Evolutionary conservation across 768 basidiomycete species (phyloP).

Genomic region (Suillus decipiens): DNA sequence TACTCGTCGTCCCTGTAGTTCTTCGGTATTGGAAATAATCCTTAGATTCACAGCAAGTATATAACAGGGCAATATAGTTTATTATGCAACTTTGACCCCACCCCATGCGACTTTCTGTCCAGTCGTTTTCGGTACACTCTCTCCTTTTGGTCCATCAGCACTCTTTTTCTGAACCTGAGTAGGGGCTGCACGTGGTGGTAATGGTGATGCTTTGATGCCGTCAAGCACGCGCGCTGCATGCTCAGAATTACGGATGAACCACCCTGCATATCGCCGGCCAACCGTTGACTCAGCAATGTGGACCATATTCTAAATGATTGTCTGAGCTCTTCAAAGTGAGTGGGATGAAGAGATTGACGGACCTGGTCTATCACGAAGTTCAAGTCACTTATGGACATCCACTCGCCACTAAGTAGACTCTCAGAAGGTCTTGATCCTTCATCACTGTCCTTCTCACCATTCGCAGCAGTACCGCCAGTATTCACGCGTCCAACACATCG

Average conservation of each 20-base stretch:
- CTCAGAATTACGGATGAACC: slow-evolving; percentile 97
- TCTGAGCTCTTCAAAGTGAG: neutral
- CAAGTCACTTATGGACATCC: slow-evolving; percentile 87
- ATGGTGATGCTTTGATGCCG: slow-evolving; percentile 60
- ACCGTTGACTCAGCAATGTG: slow-evolving; percentile 95
- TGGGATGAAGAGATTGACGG: slow-evolving; percentile 26
- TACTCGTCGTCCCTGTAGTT: neutral
- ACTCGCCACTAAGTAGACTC: slow-evolving; percentile 80
- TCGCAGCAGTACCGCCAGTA: slow-evolving; percentile 51
- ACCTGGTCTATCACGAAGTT: slow-evolving; percentile 97
- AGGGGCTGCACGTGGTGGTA: slow-evolving; percentile 37
- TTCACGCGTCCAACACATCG: slow-evolving; percentile 59
- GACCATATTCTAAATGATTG: slow-evolving; percentile 78
- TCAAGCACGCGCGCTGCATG: slow-evolving; percentile 87
- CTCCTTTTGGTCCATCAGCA: slow-evolving; percentile 28
- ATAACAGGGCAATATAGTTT: neutral
- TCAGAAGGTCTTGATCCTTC: slow-evolving; percentile 14
- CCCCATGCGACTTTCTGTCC: slow-evolving; percentile 62
- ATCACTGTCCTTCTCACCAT: slow-evolving; percentile 40
- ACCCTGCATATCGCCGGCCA: slow-evolving; percentile 90
- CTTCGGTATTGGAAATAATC: neutral
- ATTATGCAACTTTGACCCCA: slow-evolving; percentile 34
- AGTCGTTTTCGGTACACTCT: slow-evolving; percentile 37
- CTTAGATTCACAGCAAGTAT: neutral
- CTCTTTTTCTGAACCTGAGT: slow-evolving; percentile 15